Conservation (phyloP, 2,329 filamentous ascomycete species). For the Coniochaeta hoffmannii region DNA sequence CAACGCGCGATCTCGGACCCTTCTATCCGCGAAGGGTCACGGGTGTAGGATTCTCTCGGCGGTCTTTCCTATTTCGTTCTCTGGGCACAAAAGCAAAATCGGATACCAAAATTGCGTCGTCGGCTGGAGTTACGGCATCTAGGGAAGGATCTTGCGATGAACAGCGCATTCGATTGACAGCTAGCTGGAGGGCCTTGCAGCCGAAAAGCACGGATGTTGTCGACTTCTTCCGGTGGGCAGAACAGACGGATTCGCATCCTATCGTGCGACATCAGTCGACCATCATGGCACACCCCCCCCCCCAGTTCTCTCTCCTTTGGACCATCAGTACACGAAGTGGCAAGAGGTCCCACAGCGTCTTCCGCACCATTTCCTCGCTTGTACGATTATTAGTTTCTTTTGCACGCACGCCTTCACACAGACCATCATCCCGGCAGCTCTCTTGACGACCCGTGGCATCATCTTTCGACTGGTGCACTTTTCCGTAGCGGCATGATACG, state of each 20-base stretch:
- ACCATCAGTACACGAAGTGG: constrained; percentile 14
- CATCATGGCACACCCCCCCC: constrained; percentile 13
- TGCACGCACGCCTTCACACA: constrained; percentile 7
- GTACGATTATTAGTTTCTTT: constrained; percentile 19
- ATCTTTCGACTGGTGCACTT: not conserved
- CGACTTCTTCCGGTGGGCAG: constrained; percentile 15
- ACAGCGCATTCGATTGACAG: constrained; percentile 12
- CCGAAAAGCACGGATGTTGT: constrained; percentile 14
- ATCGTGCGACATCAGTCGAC: constrained; percentile 19
- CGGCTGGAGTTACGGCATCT: constrained; percentile 19
- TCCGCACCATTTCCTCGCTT: constrained; percentile 12
- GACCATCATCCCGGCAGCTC: not conserved
- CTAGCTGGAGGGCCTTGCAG: constrained; percentile 9
- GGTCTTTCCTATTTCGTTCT: constrained; percentile 14
- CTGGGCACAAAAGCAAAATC: constrained; percentile 19
- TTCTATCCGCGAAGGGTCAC: not conserved
- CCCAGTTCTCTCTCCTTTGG: constrained; percentile 13
- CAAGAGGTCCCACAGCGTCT: constrained; percentile 9
- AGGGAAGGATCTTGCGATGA: constrained; percentile 16
- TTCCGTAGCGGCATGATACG: constrained; percentile 1
- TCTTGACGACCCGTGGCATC: constrained; percentile 1
- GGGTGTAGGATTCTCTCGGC: constrained; percentile 9
- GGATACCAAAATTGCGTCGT: constrained; percentile 21
- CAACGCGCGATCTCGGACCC: not conserved
- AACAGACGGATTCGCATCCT: constrained; percentile 13